A percentile compares a stretch with the other conserved stretches of the same genome.
phyloP scores from a whole-genome alignment of 306 rosid genomes.

The Acacia melanoxylon region DNA sequence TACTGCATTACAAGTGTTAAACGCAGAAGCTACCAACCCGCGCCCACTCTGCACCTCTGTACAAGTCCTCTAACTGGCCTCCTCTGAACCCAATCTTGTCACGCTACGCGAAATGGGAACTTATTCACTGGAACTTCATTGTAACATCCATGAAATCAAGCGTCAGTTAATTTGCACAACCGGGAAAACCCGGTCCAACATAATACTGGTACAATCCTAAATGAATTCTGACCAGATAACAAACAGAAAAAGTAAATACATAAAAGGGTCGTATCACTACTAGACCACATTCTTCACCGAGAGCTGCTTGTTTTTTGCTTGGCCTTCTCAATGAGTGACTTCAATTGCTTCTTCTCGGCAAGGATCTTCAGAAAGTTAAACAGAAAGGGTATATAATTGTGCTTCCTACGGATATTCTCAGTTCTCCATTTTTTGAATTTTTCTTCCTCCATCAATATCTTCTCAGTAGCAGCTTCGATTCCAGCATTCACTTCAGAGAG shows the following conservation, averaged over 20 bases:
- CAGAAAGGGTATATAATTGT: constrained; percentile 92
- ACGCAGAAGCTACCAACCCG: not conserved
- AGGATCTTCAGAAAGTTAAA: constrained; percentile 86
- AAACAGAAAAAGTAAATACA: not conserved
- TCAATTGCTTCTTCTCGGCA: constrained; percentile 98
- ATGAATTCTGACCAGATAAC: not conserved
- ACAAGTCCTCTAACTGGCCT: not conserved
- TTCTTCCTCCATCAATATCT: constrained; percentile 92
- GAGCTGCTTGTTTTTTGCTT: constrained; percentile 77
- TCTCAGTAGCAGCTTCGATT: constrained; percentile 85
- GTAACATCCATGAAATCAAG: not conserved
- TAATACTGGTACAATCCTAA: not conserved
- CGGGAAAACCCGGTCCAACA: not conserved
- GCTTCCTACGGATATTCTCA: constrained; percentile 90
- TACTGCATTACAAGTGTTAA: not conserved
- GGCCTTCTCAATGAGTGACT: constrained; percentile 92
- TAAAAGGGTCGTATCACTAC: constrained; percentile 6
- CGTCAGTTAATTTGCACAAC: not conserved
- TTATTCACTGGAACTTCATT: not conserved
- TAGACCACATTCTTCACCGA: constrained; percentile 43
- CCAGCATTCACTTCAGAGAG: constrained; percentile 90
- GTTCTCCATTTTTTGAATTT: constrained; percentile 93
- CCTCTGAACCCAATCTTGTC: not conserved
- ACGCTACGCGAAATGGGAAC: not conserved
- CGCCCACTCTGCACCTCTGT: not conserved